Percentiles rank a stretch among this genome's conserved stretches.
These are phyloP conservation scores for Aspergillus wentii DNA, from an alignment of 495 filamentous ascomycete genomes.

Conservation along the genomic window DNA sequence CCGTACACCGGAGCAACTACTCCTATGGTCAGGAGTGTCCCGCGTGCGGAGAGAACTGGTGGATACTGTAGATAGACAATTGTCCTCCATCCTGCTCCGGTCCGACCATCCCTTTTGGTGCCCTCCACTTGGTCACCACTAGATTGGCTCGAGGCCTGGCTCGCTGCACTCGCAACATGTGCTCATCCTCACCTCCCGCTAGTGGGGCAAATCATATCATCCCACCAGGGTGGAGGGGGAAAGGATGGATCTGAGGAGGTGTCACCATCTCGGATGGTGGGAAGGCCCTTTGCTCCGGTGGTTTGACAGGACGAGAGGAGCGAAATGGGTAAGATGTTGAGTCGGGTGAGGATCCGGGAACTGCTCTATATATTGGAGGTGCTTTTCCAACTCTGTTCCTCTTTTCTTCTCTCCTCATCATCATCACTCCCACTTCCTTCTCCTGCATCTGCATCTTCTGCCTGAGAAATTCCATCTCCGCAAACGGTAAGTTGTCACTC, in stretches of 20 bases:
- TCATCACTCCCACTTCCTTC: constrained; percentile 2
- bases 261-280: too few relatives aligned
- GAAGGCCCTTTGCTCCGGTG: too few relatives aligned
- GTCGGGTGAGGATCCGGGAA: neutral
- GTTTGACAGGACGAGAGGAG: too few relatives aligned
- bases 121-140: too few relatives aligned
- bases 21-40: constrained; percentile 3
- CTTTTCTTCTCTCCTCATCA: neutral
- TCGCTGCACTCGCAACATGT: too few relatives aligned
- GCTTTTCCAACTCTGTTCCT: neutral
- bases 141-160: too few relatives aligned
- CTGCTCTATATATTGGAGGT: neutral
- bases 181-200: too few relatives aligned
- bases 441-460: neutral
- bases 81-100: neutral
- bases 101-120: neutral
- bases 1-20: too few relatives aligned
- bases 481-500: constrained; percentile 9
- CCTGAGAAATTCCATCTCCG: neutral
- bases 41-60: constrained; percentile 16
- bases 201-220: too few relatives aligned
- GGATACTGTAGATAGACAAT: neutral
- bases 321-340: neutral
- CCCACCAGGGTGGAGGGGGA: too few relatives aligned
- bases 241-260: too few relatives aligned